A percentile compares a stretch with the other conserved stretches of the same genome.
Evolutionary conservation across 2,329 filamentous ascomycete species (phyloP).

Genomic region (Venturia asperata): DNA sequence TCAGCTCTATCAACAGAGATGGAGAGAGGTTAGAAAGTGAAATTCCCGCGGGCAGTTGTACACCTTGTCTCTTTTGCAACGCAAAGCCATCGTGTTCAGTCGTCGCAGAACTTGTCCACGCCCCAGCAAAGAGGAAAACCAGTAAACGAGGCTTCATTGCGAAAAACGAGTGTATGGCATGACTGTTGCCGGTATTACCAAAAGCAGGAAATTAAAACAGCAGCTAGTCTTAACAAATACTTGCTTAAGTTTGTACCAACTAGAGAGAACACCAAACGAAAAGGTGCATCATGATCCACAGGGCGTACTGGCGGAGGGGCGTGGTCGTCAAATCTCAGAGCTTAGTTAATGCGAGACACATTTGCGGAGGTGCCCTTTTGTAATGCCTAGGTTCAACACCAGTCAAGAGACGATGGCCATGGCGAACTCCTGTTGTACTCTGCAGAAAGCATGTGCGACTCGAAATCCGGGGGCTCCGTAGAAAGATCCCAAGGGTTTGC

Average conservation of each 20-base stretch:
- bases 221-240: background rate
- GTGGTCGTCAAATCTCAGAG: background rate
- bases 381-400: background rate
- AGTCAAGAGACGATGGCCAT: background rate
- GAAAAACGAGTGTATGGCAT: background rate
- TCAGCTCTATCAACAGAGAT: background rate
- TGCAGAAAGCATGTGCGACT: too few relatives aligned
- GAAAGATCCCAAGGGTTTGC: too few relatives aligned
- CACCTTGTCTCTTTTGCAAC: constrained; percentile 1
- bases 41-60: background rate
- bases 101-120: background rate
- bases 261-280: background rate
- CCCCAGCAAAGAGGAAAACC: background rate
- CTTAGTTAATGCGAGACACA: background rate
- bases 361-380: background rate
- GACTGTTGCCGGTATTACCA: background rate
- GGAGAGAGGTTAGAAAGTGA: background rate
- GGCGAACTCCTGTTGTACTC: background rate
- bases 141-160: background rate
- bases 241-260: too few relatives aligned
- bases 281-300: background rate
- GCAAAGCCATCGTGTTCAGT: background rate
- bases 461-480: too few relatives aligned
- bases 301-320: background rate
- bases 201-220: background rate